Base-by-base conservation (phyloP, 2,329 filamentous ascomycete species). In the Exophiala lecanii-corni region DNA sequence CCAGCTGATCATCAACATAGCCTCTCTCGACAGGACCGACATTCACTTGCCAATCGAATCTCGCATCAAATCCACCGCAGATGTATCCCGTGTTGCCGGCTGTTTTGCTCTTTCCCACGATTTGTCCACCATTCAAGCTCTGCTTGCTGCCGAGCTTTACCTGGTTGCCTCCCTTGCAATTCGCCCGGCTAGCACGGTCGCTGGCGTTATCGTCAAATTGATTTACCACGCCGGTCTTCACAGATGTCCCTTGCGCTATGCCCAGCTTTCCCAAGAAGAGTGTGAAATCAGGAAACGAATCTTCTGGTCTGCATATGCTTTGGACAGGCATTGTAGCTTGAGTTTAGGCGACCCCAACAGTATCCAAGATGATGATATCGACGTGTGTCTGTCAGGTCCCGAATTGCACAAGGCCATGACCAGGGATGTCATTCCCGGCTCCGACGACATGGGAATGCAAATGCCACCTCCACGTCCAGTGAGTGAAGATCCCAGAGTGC, bases 1-100 rank as follows among this genome's bases (percentile, higher is more conserved):
- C 30, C 71, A 74, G 49, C 72, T 72, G 39, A 62, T 75, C n/a
- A 72, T 75, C 52, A 72, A 71, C 38, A 64, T 75, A 12, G 71
- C 70, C 2, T 62, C 51, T 41, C 56, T 62, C 6, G 51, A 62
- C n/a, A 55, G 57, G 9, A 56, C 59, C 15, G 56, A 65, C 18
- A 41, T 65, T 3, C 48, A 56, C 15, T 54, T 70, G 3, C 58
- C 64, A 2, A 46, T 56, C 1, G 55, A 57, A 13, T 67, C 58
- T 9, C 60, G 57, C 25, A 69, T 71, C 35, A 58, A 62, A 26
- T 64, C 66, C 9, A 59, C 63, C 0, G 56, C 59, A 7, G 63
- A 61, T 31, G 57, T 73, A 39, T 47, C 36, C 19, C 45, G 50
- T 12, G 45, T 55, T 7, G 53, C 53, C 4, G 53, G 48, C 9